Evolutionary conservation across 495 filamentous ascomycete species (phyloP), one percentile per base, ranked within the genome.

Genomic region (Penicillium cataractarum): DNA sequence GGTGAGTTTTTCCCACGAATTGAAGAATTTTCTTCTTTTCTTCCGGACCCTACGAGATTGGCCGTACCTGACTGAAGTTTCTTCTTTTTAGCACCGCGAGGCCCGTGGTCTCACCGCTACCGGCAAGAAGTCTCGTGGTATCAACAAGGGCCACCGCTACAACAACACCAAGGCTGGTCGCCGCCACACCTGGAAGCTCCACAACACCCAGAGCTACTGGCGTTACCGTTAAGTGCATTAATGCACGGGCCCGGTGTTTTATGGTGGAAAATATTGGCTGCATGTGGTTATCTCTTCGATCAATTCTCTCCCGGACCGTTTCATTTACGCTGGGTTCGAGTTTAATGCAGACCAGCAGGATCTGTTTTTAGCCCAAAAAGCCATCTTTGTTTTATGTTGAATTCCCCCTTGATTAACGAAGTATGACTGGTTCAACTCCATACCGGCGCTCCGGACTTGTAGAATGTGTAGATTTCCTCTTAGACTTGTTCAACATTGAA

Each of bases 161-260:
- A 97, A 93, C 90, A 96, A 99, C 86, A 99, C 96, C 76, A 85
- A 81, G 66, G 86, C 92, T 71, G 95, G 95, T 70, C 87, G 95
- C 74, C 90, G 96, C 83, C 96, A 98, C 91, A 98, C 93, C 77
- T 99, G 95, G 95, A 96, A 96, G 91, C 86, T 90, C 79, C 93
- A 94, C 88, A 97, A 97, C 90, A 99, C 95, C 79, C 87, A 94
- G 78, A 92, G 87, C 77, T 90, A 94, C 78, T 96, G 92, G 91
- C 84, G 92, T 74, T 96, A 95, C 82, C 80, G 86, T 72, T 88
- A 87, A 74, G 74, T 66, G 76, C 70, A 53, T 26, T 69, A 65
- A 49, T 66, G 70, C 70, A 71, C 68, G 67, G 63, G 31, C 3
- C 17, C 35, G 58, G 68, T 65, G 68, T 62, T 61, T 39, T 68